Evolutionary conservation across 2,329 filamentous ascomycete genomes (phyloP), one percentile per base, ranked within the genome.

Genomic region (Clonostachys byssicola): DNA sequence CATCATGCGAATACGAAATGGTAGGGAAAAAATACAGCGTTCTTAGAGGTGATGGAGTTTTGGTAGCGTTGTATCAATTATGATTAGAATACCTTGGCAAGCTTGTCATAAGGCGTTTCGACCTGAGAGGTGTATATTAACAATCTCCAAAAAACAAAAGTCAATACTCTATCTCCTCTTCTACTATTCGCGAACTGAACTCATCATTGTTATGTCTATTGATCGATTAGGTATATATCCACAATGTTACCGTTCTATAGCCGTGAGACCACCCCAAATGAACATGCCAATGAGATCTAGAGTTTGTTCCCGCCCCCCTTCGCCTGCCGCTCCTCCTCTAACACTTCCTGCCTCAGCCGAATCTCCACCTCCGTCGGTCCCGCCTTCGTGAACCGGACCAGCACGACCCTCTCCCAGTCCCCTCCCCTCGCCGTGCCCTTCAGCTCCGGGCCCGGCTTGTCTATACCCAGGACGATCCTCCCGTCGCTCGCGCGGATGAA

Each of bases 331-430:
- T 75, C 71, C 59, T 73, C 73, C 14, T 56, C 61, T 50, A 81
- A 50, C 0, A 78, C 70, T 40, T 82, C 78, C 33, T 70, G 67
- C 52, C 77, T 67, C 48, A 55, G 53, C 49, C 72, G 61, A 4
- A 86, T 70, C 60, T 84, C 77, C 3, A 84, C 68, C 48, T 78
- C 62, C 41, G 63, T 67, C 18, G 78, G 78, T 2, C 73, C 77
- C 1, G 65, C 75, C 59, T 71, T 77, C 7, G 52, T 60, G 58
- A 83, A 81, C 45, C 64, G 67, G 5, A 82, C 74, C 51, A 86
- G 51, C 14, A 85, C 75, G 8, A 85, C 80, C n/a, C 73, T 71
- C 54, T 82, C 73, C 61, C 64, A 70, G 52, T 86, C 83, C 1
- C 83, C 83, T 1, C 72, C 73, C 44, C 77, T 66, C 4, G 60